Conservation (phyloP, 257 asterid genomes). For the Eustoma russellianum region DNA sequence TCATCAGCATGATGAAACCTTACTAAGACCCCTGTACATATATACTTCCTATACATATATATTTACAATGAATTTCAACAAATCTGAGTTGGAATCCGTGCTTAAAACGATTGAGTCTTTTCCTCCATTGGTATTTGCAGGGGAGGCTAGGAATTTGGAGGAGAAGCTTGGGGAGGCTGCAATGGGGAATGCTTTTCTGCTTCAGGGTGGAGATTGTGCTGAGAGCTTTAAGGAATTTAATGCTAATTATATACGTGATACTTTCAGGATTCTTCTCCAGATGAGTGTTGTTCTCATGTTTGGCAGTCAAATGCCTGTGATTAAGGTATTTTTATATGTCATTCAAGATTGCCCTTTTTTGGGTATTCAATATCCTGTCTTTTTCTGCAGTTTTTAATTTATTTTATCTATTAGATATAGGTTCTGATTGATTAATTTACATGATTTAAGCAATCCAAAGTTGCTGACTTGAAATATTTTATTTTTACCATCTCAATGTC, state of each 20-base stretch:
- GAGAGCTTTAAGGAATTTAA: conserved; percentile 7
- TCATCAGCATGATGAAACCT: no score
- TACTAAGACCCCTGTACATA: no score
- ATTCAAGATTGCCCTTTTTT: no score
- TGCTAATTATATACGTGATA: conserved; percentile 1
- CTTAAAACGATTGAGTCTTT: conserved; percentile 5
- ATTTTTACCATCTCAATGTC: no score
- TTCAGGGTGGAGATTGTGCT: conserved; percentile 10
- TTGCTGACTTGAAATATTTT: no score
- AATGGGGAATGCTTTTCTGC: conserved; percentile 2
- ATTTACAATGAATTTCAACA: no score
- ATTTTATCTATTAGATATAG: no score
- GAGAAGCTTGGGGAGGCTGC: conserved; percentile 11
- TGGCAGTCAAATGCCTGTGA: conserved; percentile 76
- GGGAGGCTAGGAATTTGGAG: conserved; percentile 11
- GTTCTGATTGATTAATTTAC: no score
- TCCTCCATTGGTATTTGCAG: conserved; percentile 13
- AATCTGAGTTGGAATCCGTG: conserved; percentile 31
- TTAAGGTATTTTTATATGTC: conserved; percentile 36
- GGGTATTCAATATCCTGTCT: no score
- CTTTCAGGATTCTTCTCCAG: conserved; percentile 31
- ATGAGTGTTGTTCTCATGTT: conserved; percentile 78
- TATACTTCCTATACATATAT: no score
- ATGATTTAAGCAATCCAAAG: no score
- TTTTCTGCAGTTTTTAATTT: no score